Evolutionary conservation across 768 basidiomycete genomes (phyloP), one percentile per base, ranked within the genome.

Genomic region (Auriculariales sp.): DNA sequence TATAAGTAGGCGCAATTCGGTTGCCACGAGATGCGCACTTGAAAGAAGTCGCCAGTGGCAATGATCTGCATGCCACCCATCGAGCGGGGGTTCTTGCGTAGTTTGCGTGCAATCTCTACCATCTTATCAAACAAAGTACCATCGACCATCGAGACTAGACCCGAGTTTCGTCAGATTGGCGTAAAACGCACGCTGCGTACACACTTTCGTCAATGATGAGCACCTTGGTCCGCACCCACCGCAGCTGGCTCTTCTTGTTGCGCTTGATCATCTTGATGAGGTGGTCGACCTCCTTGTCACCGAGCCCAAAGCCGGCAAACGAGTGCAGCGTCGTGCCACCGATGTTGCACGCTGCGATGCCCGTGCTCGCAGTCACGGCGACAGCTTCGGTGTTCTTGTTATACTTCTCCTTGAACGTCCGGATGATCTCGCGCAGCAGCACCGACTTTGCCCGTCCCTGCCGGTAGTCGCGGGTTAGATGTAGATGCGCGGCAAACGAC

Each of bases 401-500:
- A 59, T 74, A 64, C 55, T 71, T 78, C 58, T 70, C 77, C 42
- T 70, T 74, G 47, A 99, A 68, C 1, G 71, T 66, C 56, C 76
- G 75, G 62, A 97, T 95, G 45, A 97, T 93, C 64, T 93, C 89
- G 14, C 92, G 77, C 15, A 98, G 72, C 3, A 98, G 74, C 24
- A 98, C 90, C 3, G 93, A 97, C 66, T 98, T 98, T 44, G n/a
- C 94, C 94, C 11, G 94, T 95, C 54, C 94, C 94, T 95, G 44
- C 12, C 52, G 22, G 32, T 17, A 29, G 17, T n/a, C 32, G 31
- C 46, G 25, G 48, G 47, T n/a, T 15, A 19, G 39, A 19, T 19
- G 12, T 44, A n/a, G 17, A 9, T 6, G 10, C 14, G 12, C 22
- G 7, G 0, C 17, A 15, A 6, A 7, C 22, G 22, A 44, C 5